Evolutionary conservation across 2,329 filamentous ascomycete species (phyloP), one percentile per base, ranked within the genome.

Genomic region (Clathrospora elynae): DNA sequence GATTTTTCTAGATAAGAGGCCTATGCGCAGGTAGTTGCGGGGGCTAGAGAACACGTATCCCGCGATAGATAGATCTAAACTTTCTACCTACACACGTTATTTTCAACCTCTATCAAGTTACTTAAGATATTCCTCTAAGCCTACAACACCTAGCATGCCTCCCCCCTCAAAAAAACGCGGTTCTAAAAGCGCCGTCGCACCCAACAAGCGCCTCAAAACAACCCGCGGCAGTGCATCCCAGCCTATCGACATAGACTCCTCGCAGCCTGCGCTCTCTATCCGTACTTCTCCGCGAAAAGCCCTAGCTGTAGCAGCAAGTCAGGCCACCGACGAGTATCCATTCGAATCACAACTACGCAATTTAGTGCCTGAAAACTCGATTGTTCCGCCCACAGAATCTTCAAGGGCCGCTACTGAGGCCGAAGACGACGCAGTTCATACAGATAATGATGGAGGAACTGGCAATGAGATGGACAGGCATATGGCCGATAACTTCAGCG

Each of bases 401-500:
- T 30, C 13, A 12, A 7, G 13, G 5, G 26, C 26, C 9, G 26
- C 26, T 9, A 30, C 12, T 14, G 7, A 30, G 7, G 26, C 26
- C 9, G 26, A 30, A 30, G 14, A 4, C 12, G 13, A 30, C 12
- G 26, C 26, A n/a, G n/a, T n/a, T n/a, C n/a, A n/a, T 23, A 23
- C 10, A 30, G 26, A 12, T 16, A 14, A 30, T 4, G 26, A 30
- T 16, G 14, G 13, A 13, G 26, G 14, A 13, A 30, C 26, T 30
- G 13, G 14, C n/a, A 13, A 10, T 13, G n/a, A 13, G 10, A 11
- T 33, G 9, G 30, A 33, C 20, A 10, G 30, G n/a, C 30, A 20
- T n/a, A 20, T 33, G 16, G 30, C 16, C 7, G 20, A 35, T 35
- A 22, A 25, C 6, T 35, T 35, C 13, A 20, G 25, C 25, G 33